Evolutionary conservation across 305 asterid species (phyloP).

Genomic region (Fraxinus latifolia): DNA sequence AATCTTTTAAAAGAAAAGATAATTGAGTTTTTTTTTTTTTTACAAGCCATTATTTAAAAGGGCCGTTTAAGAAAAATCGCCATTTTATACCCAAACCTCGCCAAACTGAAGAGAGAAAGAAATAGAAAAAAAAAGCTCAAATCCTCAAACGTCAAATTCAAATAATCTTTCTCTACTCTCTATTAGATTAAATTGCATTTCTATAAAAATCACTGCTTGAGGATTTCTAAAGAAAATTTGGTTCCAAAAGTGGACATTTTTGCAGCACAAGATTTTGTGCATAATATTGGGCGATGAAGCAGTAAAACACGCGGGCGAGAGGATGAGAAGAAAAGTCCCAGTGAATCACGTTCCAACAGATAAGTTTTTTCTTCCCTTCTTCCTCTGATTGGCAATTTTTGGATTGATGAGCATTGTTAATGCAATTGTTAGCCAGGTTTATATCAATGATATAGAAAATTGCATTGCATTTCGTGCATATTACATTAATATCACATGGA

Average conservation of each 20-base stretch:
- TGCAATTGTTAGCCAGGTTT: neutral
- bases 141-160: neutral
- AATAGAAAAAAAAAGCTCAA: neutral
- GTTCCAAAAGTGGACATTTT: neutral
- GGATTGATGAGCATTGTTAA: neutral
- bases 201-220: neutral
- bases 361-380: neutral
- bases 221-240: neutral
- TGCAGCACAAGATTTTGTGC: neutral
- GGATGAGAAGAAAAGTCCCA: conserved; percentile 18
- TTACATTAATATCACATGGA: neutral
- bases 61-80: neutral
- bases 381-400: neutral
- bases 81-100: neutral
- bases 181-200: neutral
- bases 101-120: neutral
- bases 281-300: neutral
- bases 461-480: neutral
- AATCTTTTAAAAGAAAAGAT: neutral
- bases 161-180: neutral
- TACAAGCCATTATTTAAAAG: neutral
- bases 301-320: neutral
- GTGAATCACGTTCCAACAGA: neutral
- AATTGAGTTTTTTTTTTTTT: neutral
- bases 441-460: neutral